Evolutionary conservation across 768 basidiomycete genomes (phyloP).

Genomic region (Holtermannia corniformis): DNA sequence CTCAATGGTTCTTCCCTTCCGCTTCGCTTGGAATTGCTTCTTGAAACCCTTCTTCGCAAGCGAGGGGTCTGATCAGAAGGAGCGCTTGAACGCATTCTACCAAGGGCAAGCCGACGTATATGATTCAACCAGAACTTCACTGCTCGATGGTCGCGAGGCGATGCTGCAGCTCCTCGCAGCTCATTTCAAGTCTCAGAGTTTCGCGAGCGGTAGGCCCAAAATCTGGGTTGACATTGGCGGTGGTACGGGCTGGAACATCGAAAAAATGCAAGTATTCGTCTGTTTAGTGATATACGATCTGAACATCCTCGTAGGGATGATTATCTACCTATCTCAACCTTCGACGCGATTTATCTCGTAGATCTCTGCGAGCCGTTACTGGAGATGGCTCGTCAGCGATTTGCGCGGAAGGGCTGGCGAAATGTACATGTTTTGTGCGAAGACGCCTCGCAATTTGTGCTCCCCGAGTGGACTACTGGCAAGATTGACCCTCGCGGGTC

Average conservation of each 20-base stretch:
- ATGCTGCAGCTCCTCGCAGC: slow-evolving; percentile 61
- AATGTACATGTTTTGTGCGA: slow-evolving; percentile 65
- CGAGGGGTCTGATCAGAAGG: slow-evolving; percentile 26
- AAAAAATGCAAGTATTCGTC: slow-evolving; percentile 47
- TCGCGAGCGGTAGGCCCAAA: slow-evolving; percentile 44
- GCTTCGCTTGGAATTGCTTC: slow-evolving; percentile 43
- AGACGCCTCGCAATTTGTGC: slow-evolving; percentile 58
- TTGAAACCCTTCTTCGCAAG: slow-evolving; percentile 36
- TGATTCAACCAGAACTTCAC: slow-evolving; percentile 54
- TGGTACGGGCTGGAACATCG: slow-evolving; percentile 66
- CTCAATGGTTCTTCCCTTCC: slow-evolving; percentile 7
- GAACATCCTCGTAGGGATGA: slow-evolving; percentile 42
- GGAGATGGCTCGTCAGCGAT: slow-evolving; percentile 60
- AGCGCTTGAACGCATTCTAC: slow-evolving; percentile 49
- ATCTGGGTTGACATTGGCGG: slow-evolving; percentile 75
- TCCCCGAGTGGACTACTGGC: slow-evolving; percentile 53
- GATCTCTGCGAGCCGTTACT: slow-evolving; percentile 65
- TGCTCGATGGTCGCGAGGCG: slow-evolving; percentile 61
- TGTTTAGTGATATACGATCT: background rate
- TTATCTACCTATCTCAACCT: slow-evolving; percentile 50
- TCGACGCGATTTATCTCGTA: slow-evolving; percentile 61
- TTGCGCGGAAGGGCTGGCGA: slow-evolving; percentile 58
- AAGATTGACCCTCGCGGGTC: slow-evolving; percentile 50
- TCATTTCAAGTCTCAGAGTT: slow-evolving; percentile 49
- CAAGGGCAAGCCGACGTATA: slow-evolving; percentile 62